phyloP scores from a whole-genome alignment of 805 yeast genomes.

The Yarrowia divulgata region DNA sequence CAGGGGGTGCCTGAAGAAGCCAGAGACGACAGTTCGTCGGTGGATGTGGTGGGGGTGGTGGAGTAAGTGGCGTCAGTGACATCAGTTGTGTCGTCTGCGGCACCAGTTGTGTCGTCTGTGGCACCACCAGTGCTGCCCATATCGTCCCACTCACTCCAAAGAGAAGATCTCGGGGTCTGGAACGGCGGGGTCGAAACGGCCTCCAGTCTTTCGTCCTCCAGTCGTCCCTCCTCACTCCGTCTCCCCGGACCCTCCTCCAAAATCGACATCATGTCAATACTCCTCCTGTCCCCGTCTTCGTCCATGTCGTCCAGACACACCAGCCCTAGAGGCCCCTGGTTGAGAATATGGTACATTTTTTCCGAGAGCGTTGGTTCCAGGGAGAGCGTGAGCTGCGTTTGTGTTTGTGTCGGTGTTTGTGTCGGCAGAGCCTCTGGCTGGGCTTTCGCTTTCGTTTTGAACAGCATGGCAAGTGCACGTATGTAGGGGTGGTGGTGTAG shows the following conservation, averaged over 20 bases:
- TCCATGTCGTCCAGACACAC: constrained; percentile 5
- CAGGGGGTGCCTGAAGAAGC: too few relatives aligned
- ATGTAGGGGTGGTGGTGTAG: not conserved
- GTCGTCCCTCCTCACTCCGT: not conserved
- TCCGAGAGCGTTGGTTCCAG: constrained; percentile 27
- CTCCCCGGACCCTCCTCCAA: constrained; percentile 18
- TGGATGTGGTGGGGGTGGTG: not conserved
- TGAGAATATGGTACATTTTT: constrained; percentile 22
- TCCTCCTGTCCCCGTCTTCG: not conserved
- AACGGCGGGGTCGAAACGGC: not conserved
- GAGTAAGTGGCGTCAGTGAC: not conserved
- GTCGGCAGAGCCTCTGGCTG: not conserved
- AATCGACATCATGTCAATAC: constrained; percentile 23
- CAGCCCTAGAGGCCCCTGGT: constrained; percentile 21
- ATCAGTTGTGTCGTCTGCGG: not conserved
- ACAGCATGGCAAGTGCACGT: constrained; percentile 2
- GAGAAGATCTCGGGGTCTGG: constrained; percentile 13
- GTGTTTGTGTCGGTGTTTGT: not conserved
- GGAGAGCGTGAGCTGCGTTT: not conserved
- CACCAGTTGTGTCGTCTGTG: too few relatives aligned
- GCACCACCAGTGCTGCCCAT: too few relatives aligned
- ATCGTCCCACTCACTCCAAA: not conserved
- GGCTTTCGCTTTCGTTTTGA: not conserved
- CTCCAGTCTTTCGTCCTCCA: too few relatives aligned
- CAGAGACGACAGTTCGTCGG: not conserved